phyloP scores from a whole-genome alignment of 2,329 filamentous ascomycete genomes.

The Claviceps sp. region DNA sequence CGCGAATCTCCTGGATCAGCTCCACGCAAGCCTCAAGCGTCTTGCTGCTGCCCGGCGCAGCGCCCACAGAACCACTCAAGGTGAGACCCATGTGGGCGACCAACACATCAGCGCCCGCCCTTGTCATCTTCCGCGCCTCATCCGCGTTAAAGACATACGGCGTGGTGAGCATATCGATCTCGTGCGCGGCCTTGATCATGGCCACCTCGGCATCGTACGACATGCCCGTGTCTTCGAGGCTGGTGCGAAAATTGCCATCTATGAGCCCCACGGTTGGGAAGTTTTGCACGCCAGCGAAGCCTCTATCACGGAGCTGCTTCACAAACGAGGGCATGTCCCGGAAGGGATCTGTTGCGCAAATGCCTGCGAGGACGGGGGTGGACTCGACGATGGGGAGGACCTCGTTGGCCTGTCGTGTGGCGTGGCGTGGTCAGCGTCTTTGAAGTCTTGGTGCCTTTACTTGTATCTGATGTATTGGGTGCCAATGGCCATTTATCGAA shows the following conservation, averaged over 20 bases:
- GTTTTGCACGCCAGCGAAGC: constrained; percentile 59
- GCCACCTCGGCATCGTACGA: constrained; percentile 53
- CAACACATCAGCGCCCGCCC: constrained; percentile 51
- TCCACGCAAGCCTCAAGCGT: constrained; percentile 50
- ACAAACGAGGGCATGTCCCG: constrained; percentile 48
- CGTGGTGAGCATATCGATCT: constrained; percentile 50
- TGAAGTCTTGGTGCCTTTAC: no score
- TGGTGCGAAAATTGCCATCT: constrained; percentile 52
- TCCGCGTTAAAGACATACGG: constrained; percentile 56
- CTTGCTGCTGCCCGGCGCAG: constrained; percentile 36
- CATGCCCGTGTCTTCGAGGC: constrained; percentile 62
- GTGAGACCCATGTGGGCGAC: constrained; percentile 59
- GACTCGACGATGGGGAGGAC: constrained; percentile 50
- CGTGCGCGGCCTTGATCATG: constrained; percentile 46
- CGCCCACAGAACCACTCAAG: constrained; percentile 50
- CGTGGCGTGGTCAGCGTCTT: no score
- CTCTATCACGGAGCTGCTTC: constrained; percentile 43
- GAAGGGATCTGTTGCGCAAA: constrained; percentile 60
- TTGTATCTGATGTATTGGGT: not conserved
- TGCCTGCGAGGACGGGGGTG: constrained; percentile 55
- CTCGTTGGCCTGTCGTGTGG: constrained; percentile 39
- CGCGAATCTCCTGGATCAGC: constrained; percentile 49
- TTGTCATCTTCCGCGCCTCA: constrained; percentile 48
- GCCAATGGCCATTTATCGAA: not conserved
- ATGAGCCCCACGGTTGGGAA: constrained; percentile 62